These are phyloP conservation scores for Sphaerulina populicola DNA, from an alignment of 2,329 filamentous ascomycete genomes.

Conservation along the genomic window DNA sequence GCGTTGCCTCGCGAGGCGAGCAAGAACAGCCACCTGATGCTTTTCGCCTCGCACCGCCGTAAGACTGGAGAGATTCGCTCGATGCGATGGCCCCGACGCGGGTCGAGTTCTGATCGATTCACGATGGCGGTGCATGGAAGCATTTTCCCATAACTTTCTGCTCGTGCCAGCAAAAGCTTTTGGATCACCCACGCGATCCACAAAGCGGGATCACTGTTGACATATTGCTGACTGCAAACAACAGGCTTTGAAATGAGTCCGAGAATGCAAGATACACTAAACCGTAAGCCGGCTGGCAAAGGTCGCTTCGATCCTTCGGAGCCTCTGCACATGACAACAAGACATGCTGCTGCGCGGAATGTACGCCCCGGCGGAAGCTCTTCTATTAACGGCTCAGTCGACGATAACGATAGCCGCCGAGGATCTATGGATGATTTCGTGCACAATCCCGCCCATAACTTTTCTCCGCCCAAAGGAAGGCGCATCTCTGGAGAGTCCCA, in stretches of 20 bases:
- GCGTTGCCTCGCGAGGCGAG: background rate
- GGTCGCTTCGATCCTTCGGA: slow-evolving; percentile 40
- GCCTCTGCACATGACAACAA: slow-evolving; percentile 45
- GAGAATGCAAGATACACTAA: slow-evolving; percentile 4
- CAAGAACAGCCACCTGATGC: background rate
- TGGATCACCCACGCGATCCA: background rate
- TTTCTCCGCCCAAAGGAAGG: slow-evolving; percentile 16
- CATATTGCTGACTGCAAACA: slow-evolving; percentile 5
- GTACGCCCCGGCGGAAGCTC: slow-evolving; percentile 15
- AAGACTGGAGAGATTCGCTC: background rate
- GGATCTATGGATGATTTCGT: slow-evolving; percentile 22
- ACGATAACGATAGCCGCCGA: slow-evolving; percentile 21
- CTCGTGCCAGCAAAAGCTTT: background rate
- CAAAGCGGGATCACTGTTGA: background rate
- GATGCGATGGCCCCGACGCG: background rate
- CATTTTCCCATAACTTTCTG: background rate
- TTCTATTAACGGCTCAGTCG: slow-evolving; percentile 24
- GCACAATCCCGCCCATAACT: slow-evolving; percentile 22
- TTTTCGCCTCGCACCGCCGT: background rate
- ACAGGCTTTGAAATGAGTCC: slow-evolving; percentile 9
- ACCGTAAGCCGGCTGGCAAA: slow-evolving; percentile 4
- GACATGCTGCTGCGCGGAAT: slow-evolving; percentile 24
- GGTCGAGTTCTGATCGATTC: background rate
- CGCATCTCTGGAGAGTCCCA: slow-evolving; percentile 18
- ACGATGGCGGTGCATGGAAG: background rate